Percentiles rank a stretch among this genome's conserved stretches.
These are phyloP conservation scores for Actinomortierella wolfii DNA, from an alignment of 371 early-diverging fungal species.

Conservation along the genomic window DNA sequence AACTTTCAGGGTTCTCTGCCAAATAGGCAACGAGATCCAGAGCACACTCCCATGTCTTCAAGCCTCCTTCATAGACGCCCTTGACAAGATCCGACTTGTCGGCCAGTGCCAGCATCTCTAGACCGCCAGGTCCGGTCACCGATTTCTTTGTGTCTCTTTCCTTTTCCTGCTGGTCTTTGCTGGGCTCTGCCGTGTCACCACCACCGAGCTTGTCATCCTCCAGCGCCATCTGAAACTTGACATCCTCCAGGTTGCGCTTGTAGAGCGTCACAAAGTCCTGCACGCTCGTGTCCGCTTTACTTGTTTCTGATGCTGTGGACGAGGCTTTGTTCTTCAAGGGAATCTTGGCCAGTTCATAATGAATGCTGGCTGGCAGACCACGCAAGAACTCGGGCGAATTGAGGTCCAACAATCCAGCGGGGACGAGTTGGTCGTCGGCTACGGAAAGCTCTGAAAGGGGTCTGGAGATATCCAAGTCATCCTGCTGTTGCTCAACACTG, in stretches of 20 bases:
- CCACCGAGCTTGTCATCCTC: conserved; percentile 68
- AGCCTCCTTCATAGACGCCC: conserved; percentile 92
- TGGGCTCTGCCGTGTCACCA: conserved; percentile 46
- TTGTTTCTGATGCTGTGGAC: conserved; percentile 21
- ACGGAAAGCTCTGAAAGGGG: conserved; percentile 40
- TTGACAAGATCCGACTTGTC: conserved; percentile 78
- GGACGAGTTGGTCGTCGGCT: conserved; percentile 34
- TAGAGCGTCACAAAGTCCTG: conserved; percentile 47
- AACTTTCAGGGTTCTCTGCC: conserved; percentile 48
- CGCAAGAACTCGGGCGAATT: conserved; percentile 17
- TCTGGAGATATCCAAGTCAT: conserved; percentile 48
- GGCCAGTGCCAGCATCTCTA: conserved; percentile 56
- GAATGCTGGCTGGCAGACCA: conserved; percentile 24
- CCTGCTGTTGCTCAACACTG: conserved; percentile 49
- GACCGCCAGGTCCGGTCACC: conserved; percentile 41
- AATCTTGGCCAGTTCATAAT: conserved; percentile 39
- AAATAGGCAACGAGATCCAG: conserved; percentile 81
- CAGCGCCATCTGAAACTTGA: conserved; percentile 81
- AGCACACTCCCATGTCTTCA: conserved; percentile 96
- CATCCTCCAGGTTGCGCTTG: conserved; percentile 80
- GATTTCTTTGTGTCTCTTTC: conserved; percentile 3
- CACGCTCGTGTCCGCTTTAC: conserved; percentile 13
- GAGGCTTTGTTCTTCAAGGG: conserved; percentile 22
- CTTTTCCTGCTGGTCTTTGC: conserved; percentile 19
- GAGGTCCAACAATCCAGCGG: conserved; percentile 26